Evolutionary conservation across 352 stramenopile species (phyloP).

Genomic region (Thalassiosira livingstoniorum): DNA sequence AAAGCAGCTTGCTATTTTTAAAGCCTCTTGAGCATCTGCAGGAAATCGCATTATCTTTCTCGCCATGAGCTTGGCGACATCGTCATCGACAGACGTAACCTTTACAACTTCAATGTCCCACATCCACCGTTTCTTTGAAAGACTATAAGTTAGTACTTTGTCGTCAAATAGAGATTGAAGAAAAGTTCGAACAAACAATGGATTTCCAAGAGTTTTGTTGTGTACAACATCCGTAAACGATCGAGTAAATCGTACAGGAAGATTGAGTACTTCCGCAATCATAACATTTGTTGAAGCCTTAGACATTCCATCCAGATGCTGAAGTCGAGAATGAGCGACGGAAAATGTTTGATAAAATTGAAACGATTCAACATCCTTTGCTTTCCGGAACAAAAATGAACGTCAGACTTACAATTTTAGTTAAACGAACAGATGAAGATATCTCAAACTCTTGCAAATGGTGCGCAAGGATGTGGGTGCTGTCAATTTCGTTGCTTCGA

Average conservation of each 20-base stretch:
- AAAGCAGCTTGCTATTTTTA: constrained; percentile 14
- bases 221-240: constrained; percentile 1
- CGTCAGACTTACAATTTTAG: no score
- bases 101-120: constrained; percentile 22
- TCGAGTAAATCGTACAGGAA: constrained; percentile 13
- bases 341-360: no score
- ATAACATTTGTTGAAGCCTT: background rate
- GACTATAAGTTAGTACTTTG: constrained; percentile 7
- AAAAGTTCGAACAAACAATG: constrained; percentile 15
- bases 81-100: background rate
- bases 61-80: constrained; percentile 8
- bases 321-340: no score
- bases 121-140: constrained; percentile 14
- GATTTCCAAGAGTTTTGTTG: constrained; percentile 17
- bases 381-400: no score
- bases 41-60: constrained; percentile 15
- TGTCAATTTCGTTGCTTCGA: constrained; percentile 15
- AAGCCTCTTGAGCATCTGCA: background rate
- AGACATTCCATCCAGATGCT: constrained; percentile 5
- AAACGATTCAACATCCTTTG: no score
- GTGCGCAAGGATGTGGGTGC: background rate
- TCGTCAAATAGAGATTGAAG: constrained; percentile 4
- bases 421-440: background rate
- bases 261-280: constrained; percentile 14
- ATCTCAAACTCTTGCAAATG: background rate